Evolutionary conservation across 345 rosid species (phyloP).

Genomic region (Hevea brasiliensis): DNA sequence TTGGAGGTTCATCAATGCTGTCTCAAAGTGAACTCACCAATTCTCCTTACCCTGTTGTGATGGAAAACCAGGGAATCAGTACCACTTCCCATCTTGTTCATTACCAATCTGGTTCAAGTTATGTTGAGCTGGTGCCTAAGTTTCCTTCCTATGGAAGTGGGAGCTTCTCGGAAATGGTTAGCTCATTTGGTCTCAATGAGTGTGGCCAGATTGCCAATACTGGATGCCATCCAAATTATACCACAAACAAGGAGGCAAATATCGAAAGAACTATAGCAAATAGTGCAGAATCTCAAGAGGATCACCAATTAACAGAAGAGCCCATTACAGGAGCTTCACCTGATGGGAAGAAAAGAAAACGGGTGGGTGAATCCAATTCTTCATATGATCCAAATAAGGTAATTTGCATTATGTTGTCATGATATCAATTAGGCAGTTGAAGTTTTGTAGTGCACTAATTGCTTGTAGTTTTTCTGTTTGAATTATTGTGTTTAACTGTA

Average conservation of each 20-base stretch:
- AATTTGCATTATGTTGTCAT: constrained; percentile 15
- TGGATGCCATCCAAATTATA: constrained; percentile 38
- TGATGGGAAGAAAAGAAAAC: constrained; percentile 58
- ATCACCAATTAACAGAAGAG: constrained; percentile 52
- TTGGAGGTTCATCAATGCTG: constrained; percentile 54
- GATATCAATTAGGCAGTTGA: neutral
- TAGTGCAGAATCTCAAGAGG: constrained; percentile 43
- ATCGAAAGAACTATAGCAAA: constrained; percentile 41
- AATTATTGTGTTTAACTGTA: constrained; percentile 23
- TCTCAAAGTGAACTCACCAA: constrained; percentile 49
- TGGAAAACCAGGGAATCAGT: constrained; percentile 59
- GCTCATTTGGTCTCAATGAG: constrained; percentile 44
- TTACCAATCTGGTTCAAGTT: constrained; percentile 59
- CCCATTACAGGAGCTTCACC: constrained; percentile 46
- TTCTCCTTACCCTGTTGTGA: constrained; percentile 50
- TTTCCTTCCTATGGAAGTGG: constrained; percentile 59
- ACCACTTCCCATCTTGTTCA: constrained; percentile 46
- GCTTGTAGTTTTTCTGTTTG: neutral
- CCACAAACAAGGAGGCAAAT: constrained; percentile 42
- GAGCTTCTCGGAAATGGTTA: constrained; percentile 56
- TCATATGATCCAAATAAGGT: constrained; percentile 59
- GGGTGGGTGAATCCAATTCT: constrained; percentile 41
- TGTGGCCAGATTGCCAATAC: constrained; percentile 36
- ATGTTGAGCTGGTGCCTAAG: constrained; percentile 50
- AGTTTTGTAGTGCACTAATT: neutral